Percentiles rank a stretch among this genome's conserved stretches.
Evolutionary conservation across 2,329 filamentous ascomycete genomes (phyloP).

Genomic region (Fusarium napiforme): DNA sequence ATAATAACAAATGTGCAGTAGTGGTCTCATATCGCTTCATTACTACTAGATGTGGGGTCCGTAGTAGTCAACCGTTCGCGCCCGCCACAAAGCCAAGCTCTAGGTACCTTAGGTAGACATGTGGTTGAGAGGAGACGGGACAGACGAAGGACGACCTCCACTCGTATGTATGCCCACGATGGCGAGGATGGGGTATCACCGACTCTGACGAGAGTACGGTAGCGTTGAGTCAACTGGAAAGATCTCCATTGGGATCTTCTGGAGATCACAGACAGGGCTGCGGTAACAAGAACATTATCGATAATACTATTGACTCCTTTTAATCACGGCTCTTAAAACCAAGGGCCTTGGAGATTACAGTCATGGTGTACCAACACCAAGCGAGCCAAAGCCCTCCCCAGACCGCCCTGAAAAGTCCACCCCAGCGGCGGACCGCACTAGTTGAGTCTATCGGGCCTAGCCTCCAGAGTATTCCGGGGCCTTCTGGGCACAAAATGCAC

Average conservation of each 20-base stretch:
- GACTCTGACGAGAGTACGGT: not conserved
- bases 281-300: constrained; percentile 16
- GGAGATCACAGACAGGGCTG: constrained; percentile 16
- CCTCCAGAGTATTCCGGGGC: constrained; percentile 21
- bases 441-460: constrained; percentile 27
- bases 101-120: not conserved
- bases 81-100: constrained; percentile 38
- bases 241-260: constrained; percentile 30
- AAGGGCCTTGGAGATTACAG: constrained; percentile 35
- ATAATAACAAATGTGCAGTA: constrained; percentile 28
- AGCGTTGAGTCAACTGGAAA: not conserved
- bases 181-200: constrained; percentile 8
- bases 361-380: constrained; percentile 2
- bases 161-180: constrained; percentile 1
- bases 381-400: constrained; percentile 17
- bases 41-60: constrained; percentile 23
- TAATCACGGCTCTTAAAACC: constrained; percentile 22
- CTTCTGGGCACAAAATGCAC: constrained; percentile 34
- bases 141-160: constrained; percentile 11
- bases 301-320: constrained; percentile 25
- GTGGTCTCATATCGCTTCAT: constrained; percentile 32
- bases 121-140: constrained; percentile 16
- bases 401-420: constrained; percentile 24
- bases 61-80: constrained; percentile 22
- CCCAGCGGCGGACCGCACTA: constrained; percentile 30